A percentile compares a stretch with the other conserved stretches of the same genome.
Evolutionary conservation across 2,329 filamentous ascomycete species (phyloP).

Genomic region (Ceratocystis ficicola): DNA sequence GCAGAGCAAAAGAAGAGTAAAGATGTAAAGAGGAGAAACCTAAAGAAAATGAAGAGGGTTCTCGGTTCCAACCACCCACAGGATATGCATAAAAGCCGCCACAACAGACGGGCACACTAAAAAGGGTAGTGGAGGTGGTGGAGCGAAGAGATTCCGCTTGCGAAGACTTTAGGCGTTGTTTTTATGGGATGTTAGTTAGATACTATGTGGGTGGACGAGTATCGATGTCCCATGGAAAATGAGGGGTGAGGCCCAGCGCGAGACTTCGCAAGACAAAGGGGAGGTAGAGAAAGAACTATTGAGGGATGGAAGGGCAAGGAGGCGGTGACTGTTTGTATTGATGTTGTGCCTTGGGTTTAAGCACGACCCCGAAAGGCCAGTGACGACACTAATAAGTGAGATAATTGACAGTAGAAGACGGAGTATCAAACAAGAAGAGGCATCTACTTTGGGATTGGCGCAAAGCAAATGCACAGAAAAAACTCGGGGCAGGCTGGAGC

Average conservation of each 20-base stretch:
- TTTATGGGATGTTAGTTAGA: too few species aligned
- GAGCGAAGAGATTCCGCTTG: not conserved
- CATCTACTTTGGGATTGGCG: not conserved
- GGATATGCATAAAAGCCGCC: not conserved
- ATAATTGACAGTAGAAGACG: not conserved
- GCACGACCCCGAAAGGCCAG: conserved; percentile 6
- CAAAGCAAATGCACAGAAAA: not conserved
- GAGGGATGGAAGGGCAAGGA: not conserved
- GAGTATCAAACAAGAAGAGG: conserved; percentile 2
- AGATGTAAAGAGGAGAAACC: not conserved
- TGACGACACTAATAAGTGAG: conserved; percentile 1
- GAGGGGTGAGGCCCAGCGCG: too few species aligned
- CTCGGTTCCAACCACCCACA: not conserved
- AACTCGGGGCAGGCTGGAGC: not conserved
- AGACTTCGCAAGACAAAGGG: too few species aligned
- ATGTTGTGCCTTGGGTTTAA: not conserved
- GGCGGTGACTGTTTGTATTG: not conserved
- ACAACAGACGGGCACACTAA: not conserved
- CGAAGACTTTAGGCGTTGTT: not conserved
- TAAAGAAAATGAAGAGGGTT: not conserved
- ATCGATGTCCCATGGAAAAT: not conserved
- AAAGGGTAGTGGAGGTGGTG: not conserved
- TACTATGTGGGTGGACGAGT: not conserved
- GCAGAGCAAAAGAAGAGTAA: not conserved
- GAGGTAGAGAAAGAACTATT: not conserved